phyloP scores from a whole-genome alignment of 352 stramenopile species.

The Globisporangium irregulare region DNA sequence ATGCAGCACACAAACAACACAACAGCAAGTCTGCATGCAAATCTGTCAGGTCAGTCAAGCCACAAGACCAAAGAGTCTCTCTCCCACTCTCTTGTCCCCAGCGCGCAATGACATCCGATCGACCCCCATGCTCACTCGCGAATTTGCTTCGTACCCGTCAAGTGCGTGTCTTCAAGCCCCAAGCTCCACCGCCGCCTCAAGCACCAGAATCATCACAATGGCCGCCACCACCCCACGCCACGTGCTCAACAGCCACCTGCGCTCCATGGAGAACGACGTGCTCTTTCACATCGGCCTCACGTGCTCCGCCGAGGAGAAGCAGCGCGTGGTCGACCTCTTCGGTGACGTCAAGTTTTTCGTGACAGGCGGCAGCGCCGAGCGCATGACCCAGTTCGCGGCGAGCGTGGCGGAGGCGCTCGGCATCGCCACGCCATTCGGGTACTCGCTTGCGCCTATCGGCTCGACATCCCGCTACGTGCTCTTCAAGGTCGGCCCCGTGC shows the following conservation, averaged over 20 bases:
- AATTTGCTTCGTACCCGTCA: conserved; percentile 15
- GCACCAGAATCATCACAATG: conserved; percentile 2
- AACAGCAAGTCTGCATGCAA: conserved; percentile 2
- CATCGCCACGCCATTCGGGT: conserved; percentile 63
- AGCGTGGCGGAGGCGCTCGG: conserved; percentile 49
- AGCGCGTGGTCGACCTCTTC: conserved; percentile 48
- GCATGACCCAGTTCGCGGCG: conserved; percentile 72
- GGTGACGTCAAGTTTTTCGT: conserved; percentile 81
- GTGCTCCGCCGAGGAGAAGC: conserved; percentile 44
- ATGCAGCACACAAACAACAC: background rate
- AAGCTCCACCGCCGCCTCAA: background rate
- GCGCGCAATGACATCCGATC: background rate
- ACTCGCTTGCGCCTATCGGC: conserved; percentile 56
- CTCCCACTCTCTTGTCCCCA: background rate
- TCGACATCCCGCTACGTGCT: conserved; percentile 71
- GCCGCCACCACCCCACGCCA: conserved; percentile 20
- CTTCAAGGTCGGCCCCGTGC: conserved; percentile 79
- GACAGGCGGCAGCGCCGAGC: conserved; percentile 65
- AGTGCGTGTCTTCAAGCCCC: background rate
- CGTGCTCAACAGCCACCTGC: conserved; percentile 65
- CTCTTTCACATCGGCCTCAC: conserved; percentile 77
- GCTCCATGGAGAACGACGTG: conserved; percentile 58
- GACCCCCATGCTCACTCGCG: conserved; percentile 5
- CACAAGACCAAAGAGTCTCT: background rate
- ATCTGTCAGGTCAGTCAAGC: background rate